Evolutionary conservation across 1,284 basidiomycete species (phyloP), one percentile per base, ranked within the genome.

Genomic region (Cryptococcus sp.): DNA sequence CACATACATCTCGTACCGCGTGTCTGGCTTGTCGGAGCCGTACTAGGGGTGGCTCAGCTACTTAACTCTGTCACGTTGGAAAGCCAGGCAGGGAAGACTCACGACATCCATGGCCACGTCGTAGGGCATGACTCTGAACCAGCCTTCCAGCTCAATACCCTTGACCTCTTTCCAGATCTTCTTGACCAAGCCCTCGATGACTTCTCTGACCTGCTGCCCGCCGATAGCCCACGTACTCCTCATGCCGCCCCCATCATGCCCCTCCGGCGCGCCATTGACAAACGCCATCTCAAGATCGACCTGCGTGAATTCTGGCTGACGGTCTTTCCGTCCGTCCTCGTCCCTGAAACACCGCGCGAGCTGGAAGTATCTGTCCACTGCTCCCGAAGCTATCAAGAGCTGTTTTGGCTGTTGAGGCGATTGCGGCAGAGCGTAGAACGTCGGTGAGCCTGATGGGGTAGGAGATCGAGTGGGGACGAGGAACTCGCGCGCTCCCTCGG

Each of bases 321-420:
- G 85, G 78, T 97, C 93, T 77, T 90, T 93, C 58, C 93, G 84
- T 2, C 92, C 91, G 71, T 93, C 92, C 77, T 97, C 94, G 77
- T 97, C 93, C 43, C 94, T 85, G 83, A 97, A 97, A 78, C 93
- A 97, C 65, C 86, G 86, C 16, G 94, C 94, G 57, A 97, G 83
- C 78, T 97, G 93, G 78, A 87, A 97, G 78, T 97, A 97, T 63
- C 84, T 86, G 71, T 93, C 90, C 5, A 94, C 84, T 1, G 85
- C 87, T n/a, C 93, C 94, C 4, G 92, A 95, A 57, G 88, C 89
- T 49, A 97, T 89, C 55, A 97, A 83, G 3, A 97, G 83, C 77
- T 97, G 93, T 77, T 97, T 97, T 1, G 93, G 91, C 79, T 96
- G 93, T 75, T 97, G 94, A 1, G 93, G 94, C 0, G 92, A 95